These are phyloP conservation scores for Skeletonema tropicum DNA, from an alignment of 108 stramenopile genomes.

Conservation along the genomic window DNA sequence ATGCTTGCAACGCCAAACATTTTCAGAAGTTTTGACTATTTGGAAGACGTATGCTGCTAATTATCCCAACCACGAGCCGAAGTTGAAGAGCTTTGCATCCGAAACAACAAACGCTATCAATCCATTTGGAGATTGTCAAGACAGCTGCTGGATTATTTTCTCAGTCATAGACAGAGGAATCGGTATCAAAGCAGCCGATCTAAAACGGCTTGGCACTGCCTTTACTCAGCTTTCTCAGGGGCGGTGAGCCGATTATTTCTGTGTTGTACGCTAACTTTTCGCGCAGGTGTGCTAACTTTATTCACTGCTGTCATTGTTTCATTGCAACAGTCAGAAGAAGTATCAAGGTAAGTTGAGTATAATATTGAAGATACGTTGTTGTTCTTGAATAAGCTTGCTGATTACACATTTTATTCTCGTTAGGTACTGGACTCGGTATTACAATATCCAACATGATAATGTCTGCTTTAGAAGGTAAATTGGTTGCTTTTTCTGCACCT, in stretches of 20 bases:
- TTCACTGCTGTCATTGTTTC: background rate
- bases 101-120: no score
- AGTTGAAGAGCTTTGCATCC: constrained; percentile 8
- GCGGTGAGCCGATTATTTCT: background rate
- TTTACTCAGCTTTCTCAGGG: constrained; percentile 38
- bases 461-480: constrained; percentile 10
- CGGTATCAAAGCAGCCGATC: constrained; percentile 28
- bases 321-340: constrained; percentile 23
- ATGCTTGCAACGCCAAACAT: constrained; percentile 21
- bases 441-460: constrained; percentile 41
- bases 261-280: background rate
- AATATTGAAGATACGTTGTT: background rate
- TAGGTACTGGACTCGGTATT: constrained; percentile 35
- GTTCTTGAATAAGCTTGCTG: background rate
- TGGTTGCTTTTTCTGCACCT: constrained; percentile 20
- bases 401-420: background rate
- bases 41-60: constrained; percentile 37
- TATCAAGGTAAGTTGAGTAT: constrained; percentile 24
- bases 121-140: background rate
- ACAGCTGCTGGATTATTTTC: constrained; percentile 35
- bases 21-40: constrained; percentile 24
- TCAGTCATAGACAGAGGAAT: constrained; percentile 40
- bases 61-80: constrained; percentile 30
- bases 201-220: constrained; percentile 18
- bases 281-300: background rate